Evolutionary conservation across 2,329 filamentous ascomycete species (phyloP).

Genomic region (Hypoxylon sp.): DNA sequence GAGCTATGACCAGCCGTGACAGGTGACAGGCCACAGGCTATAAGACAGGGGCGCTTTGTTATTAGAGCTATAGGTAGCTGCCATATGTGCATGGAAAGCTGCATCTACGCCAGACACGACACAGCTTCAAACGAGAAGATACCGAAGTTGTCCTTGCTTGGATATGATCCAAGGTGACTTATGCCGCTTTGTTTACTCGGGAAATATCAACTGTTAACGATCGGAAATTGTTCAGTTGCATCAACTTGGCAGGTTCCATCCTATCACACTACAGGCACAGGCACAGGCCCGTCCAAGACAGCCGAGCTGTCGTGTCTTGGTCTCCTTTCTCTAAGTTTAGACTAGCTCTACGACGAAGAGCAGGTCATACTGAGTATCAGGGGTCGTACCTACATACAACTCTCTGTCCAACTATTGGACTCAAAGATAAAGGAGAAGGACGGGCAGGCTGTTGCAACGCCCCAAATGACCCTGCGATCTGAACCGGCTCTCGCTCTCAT

Average conservation of each 20-base stretch:
- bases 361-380: neutral
- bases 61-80: neutral
- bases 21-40: neutral
- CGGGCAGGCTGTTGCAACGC: neutral
- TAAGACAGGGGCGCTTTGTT: neutral
- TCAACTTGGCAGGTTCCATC: conserved; percentile 8
- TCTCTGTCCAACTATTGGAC: neutral
- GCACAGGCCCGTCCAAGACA: conserved; percentile 1
- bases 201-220: neutral
- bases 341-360: neutral
- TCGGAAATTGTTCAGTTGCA: conserved; percentile 22
- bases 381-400: neutral
- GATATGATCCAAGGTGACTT: too few relatives aligned
- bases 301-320: neutral
- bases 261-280: conserved; percentile 14
- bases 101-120: too few relatives aligned
- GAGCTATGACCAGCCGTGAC: neutral
- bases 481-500: too few relatives aligned
- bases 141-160: too few relatives aligned
- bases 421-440: neutral
- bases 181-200: too few relatives aligned
- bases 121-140: too few relatives aligned
- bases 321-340: neutral
- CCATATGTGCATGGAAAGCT: neutral
- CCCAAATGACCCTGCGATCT: neutral